phyloP scores from a whole-genome alignment of 148 eudicot species.

The Camellia sinensis region DNA sequence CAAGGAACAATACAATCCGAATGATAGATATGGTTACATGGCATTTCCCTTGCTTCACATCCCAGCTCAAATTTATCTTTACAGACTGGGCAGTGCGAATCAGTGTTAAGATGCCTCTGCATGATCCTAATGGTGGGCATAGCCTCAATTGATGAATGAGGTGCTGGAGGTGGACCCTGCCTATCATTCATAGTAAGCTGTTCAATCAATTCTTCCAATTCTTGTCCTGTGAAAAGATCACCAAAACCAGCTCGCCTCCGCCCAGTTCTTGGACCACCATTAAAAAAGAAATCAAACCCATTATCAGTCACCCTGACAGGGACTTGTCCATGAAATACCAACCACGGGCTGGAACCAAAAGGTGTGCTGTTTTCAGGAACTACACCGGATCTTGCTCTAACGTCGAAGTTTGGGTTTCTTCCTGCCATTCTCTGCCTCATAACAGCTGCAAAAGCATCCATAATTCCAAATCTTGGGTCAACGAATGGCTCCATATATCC shows the following conservation, averaged over 20 bases:
- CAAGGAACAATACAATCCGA: constrained; percentile 90
- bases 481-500: constrained; percentile 57
- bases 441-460: constrained; percentile 61
- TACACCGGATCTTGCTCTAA: constrained; percentile 42
- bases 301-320: constrained; percentile 48
- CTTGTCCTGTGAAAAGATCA: constrained; percentile 67
- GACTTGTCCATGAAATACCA: constrained; percentile 61
- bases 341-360: constrained; percentile 45
- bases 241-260: constrained; percentile 49
- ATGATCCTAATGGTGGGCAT: constrained; percentile 79
- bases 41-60: constrained; percentile 82
- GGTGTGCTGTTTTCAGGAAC: constrained; percentile 37
- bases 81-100: constrained; percentile 91
- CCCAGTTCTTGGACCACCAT: constrained; percentile 60
- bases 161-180: constrained; percentile 93
- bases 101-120: constrained; percentile 68
- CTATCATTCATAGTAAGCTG: constrained; percentile 62
- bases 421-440: constrained; percentile 62
- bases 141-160: constrained; percentile 75
- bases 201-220: constrained; percentile 72
- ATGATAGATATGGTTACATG: constrained; percentile 85
- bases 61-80: constrained; percentile 79
- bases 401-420: constrained; percentile 34
- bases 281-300: constrained; percentile 58
- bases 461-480: constrained; percentile 48